These are phyloP conservation scores for Sarcodon sp. DNA, from an alignment of 768 basidiomycete species.

Conservation along the genomic window DNA sequence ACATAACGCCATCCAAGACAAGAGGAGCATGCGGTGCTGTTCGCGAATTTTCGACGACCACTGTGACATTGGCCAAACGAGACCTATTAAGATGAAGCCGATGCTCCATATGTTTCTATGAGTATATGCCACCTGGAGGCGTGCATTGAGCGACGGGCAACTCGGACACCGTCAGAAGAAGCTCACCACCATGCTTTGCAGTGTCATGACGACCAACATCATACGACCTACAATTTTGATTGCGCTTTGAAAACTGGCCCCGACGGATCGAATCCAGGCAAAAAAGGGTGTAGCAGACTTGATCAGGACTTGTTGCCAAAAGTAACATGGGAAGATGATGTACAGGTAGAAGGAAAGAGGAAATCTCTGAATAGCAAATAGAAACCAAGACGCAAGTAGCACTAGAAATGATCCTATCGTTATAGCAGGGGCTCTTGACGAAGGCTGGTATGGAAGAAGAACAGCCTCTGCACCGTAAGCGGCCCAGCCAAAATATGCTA, in stretches of 20 bases:
- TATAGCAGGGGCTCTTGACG: constrained; percentile 6
- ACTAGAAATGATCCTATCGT: constrained; percentile 16
- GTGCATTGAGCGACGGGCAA: neutral
- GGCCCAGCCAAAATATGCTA: constrained; percentile 71
- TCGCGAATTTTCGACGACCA: constrained; percentile 27
- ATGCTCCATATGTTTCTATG: constrained; percentile 60
- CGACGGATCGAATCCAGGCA: neutral
- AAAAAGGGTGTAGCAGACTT: neutral
- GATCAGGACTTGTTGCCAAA: constrained; percentile 46
- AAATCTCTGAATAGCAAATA: constrained; percentile 50
- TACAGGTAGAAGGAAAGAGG: constrained; percentile 72
- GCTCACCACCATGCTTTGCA: constrained; percentile 67
- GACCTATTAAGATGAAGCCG: constrained; percentile 47
- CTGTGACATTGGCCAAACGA: constrained; percentile 48
- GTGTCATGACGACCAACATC: constrained; percentile 24
- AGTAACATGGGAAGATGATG: constrained; percentile 61
- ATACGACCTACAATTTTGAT: constrained; percentile 13
- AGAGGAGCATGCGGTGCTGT: constrained; percentile 14
- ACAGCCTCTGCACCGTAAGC: constrained; percentile 51
- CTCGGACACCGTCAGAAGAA: constrained; percentile 5
- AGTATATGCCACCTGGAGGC: constrained; percentile 50
- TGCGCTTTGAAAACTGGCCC: neutral
- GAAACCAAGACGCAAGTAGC: constrained; percentile 24
- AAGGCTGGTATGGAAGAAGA: constrained; percentile 23
- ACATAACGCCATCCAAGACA: constrained; percentile 38